Conservation (phyloP, 2,329 filamentous ascomycete species). For the Capronia americana region DNA sequence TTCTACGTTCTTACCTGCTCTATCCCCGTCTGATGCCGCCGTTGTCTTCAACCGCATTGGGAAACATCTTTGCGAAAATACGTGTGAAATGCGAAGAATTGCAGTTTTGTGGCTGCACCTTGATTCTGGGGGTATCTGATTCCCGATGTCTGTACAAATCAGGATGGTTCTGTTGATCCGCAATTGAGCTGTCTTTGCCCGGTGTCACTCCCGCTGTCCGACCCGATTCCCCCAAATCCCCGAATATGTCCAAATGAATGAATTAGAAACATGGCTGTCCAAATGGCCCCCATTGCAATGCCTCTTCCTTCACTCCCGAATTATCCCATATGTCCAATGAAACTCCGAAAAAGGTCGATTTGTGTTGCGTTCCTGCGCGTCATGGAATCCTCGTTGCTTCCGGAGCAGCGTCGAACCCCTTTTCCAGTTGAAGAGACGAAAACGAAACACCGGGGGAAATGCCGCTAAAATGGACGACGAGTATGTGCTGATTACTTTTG, state of each 20-base stretch:
- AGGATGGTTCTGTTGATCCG: constrained; percentile 28
- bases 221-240: constrained; percentile 10
- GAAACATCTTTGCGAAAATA: background rate
- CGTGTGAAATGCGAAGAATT: constrained; percentile 10
- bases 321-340: constrained; percentile 2
- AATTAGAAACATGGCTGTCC: background rate
- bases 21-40: background rate
- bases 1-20: constrained; percentile 25
- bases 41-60: background rate
- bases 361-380: constrained; percentile 20
- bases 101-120: constrained; percentile 6
- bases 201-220: background rate
- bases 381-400: constrained; percentile 10
- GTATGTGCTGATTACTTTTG: constrained; percentile 28
- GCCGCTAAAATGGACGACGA: constrained; percentile 24
- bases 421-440: constrained; percentile 8
- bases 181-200: constrained; percentile 17
- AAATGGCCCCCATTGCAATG: constrained; percentile 14
- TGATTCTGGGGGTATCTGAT: constrained; percentile 23
- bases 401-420: constrained; percentile 8
- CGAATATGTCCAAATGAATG: constrained; percentile 4
- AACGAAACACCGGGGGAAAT: constrained; percentile 18
- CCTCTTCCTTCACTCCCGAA: constrained; percentile 13
- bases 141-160: constrained; percentile 20
- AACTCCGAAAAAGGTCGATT: constrained; percentile 16